A percentile compares a stretch with the other conserved stretches of the same genome.
These are phyloP conservation scores for Geotrichum europaeum DNA, from an alignment of 1,139 yeast species.

Conservation along the genomic window DNA sequence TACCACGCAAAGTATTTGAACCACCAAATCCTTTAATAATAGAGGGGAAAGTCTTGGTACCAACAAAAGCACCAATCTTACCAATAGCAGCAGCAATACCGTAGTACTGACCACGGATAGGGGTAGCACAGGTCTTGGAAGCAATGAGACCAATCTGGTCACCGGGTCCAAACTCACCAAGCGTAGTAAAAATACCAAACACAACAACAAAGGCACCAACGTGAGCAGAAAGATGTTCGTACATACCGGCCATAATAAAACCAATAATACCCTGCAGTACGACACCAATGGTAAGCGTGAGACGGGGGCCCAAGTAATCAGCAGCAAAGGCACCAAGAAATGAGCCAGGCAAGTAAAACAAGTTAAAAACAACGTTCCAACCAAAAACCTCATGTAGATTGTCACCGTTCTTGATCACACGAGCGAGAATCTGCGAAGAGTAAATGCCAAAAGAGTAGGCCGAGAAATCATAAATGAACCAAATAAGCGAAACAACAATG, in stretches of 20 bases:
- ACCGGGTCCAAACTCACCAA: slow-evolving; percentile 95
- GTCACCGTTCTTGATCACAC: slow-evolving; percentile 55
- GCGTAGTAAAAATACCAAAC: slow-evolving; percentile 76
- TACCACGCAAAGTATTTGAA: slow-evolving; percentile 41
- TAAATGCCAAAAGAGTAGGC: slow-evolving; percentile 83
- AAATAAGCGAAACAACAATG: slow-evolving; percentile 60
- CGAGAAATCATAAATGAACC: slow-evolving; percentile 90
- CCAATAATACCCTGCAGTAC: slow-evolving; percentile 72
- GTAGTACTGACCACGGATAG: slow-evolving; percentile 85
- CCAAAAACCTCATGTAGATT: slow-evolving; percentile 69
- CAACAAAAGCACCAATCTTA: slow-evolving; percentile 55
- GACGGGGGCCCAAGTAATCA: slow-evolving; percentile 86
- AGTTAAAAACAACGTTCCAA: slow-evolving; percentile 84
- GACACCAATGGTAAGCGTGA: slow-evolving; percentile 66
- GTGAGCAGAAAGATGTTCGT: slow-evolving; percentile 49
- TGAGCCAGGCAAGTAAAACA: slow-evolving; percentile 87
- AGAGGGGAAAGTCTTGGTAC: slow-evolving; percentile 80
- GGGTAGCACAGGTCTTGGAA: slow-evolving; percentile 78
- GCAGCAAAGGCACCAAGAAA: slow-evolving; percentile 73
- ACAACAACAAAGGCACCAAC: slow-evolving; percentile 77
- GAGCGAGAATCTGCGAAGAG: slow-evolving; percentile 59
- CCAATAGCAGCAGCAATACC: slow-evolving; percentile 76
- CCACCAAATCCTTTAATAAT: slow-evolving; percentile 53
- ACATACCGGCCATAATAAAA: slow-evolving; percentile 75
- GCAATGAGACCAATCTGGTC: slow-evolving; percentile 85